phyloP scores from a whole-genome alignment of 768 basidiomycete genomes.

The Trametes cinnabarina region DNA sequence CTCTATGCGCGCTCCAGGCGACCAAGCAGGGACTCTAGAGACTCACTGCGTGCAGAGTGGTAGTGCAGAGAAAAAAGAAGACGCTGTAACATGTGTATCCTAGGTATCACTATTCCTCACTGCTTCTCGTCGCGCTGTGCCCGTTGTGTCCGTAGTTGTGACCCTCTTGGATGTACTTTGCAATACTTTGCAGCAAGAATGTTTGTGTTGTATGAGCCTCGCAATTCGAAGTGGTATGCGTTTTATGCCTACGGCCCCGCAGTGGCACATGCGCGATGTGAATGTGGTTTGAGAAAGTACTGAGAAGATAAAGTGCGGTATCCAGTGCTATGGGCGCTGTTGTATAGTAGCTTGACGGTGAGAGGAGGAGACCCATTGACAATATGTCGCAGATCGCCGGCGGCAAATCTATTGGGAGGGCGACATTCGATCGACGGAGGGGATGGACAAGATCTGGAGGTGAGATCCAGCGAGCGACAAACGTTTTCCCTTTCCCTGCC shows the following conservation, averaged over 20 bases:
- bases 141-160: not conserved
- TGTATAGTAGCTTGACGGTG: no score
- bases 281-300: no score
- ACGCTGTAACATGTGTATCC: conserved; percentile 11
- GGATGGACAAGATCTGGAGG: not conserved
- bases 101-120: conserved; percentile 15
- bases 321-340: no score
- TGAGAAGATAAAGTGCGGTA: no score
- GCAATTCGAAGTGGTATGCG: no score
- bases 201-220: not conserved
- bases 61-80: not conserved
- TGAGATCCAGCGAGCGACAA: not conserved
- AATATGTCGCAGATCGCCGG: not conserved
- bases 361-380: no score
- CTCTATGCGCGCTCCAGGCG: conserved; percentile 82
- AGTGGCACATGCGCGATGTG: no score
- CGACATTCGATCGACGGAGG: not conserved
- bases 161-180: not conserved
- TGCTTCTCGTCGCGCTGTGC: conserved; percentile 3
- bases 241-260: no score
- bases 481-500: not conserved
- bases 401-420: not conserved
- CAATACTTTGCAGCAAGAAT: no score
- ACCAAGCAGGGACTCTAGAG: conserved; percentile 46
- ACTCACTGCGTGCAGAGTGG: not conserved